phyloP scores from a whole-genome alignment of 768 basidiomycete species.

The Hericium coralloides region DNA sequence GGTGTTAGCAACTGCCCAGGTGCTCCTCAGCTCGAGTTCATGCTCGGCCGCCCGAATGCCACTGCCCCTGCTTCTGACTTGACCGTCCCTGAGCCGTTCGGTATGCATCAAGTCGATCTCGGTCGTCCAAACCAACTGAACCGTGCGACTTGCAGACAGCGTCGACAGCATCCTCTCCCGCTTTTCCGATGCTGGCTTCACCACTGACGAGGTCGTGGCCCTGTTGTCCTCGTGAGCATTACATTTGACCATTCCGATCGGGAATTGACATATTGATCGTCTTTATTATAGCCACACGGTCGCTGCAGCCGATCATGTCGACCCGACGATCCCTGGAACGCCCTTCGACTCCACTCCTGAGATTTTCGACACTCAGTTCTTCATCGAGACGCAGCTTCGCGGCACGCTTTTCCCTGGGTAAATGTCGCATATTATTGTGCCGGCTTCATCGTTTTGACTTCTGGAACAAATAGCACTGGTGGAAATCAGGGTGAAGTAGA shows the following conservation, averaged over 20 bases:
- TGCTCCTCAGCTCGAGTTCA: slow-evolving; percentile 24
- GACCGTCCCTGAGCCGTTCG: slow-evolving; percentile 28
- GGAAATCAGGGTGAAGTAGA: slow-evolving; percentile 21
- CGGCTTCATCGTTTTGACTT: not conserved
- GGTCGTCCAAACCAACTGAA: not conserved
- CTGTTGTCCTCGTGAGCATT: slow-evolving; percentile 22
- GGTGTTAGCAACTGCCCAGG: slow-evolving; percentile 27
- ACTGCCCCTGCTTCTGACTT: slow-evolving; percentile 9
- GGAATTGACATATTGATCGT: not conserved
- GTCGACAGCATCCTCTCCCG: slow-evolving; percentile 21
- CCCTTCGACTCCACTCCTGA: slow-evolving; percentile 23
- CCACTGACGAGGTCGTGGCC: slow-evolving; percentile 24
- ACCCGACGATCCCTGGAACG: slow-evolving; percentile 17
- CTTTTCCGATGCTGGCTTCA: slow-evolving; percentile 27
- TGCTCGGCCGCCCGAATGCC: slow-evolving; percentile 23
- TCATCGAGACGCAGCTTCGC: slow-evolving; percentile 20
- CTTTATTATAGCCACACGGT: slow-evolving; percentile 12
- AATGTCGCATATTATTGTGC: not conserved
- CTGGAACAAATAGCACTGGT: slow-evolving; percentile 4
- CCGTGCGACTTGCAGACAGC: slow-evolving; percentile 1
- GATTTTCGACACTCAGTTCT: slow-evolving; percentile 22
- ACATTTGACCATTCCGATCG: not conserved
- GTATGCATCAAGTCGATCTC: not conserved
- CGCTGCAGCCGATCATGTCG: slow-evolving; percentile 19
- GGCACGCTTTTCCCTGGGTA: not conserved